A percentile compares a stretch with the other conserved stretches of the same genome.
Evolutionary conservation across 2,329 filamentous ascomycete genomes (phyloP).

Genomic region (Neophaeococcomyces aloes): DNA sequence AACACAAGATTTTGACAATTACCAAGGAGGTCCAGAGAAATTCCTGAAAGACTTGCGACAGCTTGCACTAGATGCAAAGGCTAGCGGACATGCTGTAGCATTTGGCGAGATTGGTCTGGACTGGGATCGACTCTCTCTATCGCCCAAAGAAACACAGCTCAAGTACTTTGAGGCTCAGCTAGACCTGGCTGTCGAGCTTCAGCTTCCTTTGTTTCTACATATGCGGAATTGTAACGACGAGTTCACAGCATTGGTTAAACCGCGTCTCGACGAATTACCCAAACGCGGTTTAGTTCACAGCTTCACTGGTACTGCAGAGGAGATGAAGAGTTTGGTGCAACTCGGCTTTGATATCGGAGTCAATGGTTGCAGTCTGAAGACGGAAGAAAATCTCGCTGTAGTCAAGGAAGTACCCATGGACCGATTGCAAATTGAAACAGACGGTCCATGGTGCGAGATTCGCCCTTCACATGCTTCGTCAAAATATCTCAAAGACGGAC

Average conservation of each 20-base stretch:
- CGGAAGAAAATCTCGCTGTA: constrained; percentile 76
- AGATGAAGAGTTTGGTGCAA: constrained; percentile 70
- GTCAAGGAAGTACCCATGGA: constrained; percentile 70
- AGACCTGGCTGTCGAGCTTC: constrained; percentile 62
- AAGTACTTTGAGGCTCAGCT: constrained; percentile 80
- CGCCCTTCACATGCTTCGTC: constrained; percentile 77
- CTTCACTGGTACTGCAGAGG: constrained; percentile 79
- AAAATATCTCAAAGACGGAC: constrained; percentile 54
- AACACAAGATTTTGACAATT: constrained; percentile 62
- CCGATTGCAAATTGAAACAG: constrained; percentile 84
- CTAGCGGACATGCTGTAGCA: constrained; percentile 55
- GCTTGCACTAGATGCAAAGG: constrained; percentile 52
- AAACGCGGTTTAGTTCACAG: constrained; percentile 81
- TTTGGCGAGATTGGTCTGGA: constrained; percentile 95
- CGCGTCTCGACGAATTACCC: constrained; percentile 54
- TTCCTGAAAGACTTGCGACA: constrained; percentile 49
- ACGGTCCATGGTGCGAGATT: constrained; percentile 96
- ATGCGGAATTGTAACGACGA: constrained; percentile 77
- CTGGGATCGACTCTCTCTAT: constrained; percentile 83
- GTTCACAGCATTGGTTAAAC: constrained; percentile 62
- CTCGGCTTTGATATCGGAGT: constrained; percentile 84
- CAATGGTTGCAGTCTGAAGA: constrained; percentile 95
- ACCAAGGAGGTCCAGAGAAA: constrained; percentile 35
- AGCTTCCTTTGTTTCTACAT: constrained; percentile 84
- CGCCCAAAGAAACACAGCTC: constrained; percentile 65